phyloP scores from a whole-genome alignment of 306 rosid genomes.

The Chamaecrista fasciculata region DNA sequence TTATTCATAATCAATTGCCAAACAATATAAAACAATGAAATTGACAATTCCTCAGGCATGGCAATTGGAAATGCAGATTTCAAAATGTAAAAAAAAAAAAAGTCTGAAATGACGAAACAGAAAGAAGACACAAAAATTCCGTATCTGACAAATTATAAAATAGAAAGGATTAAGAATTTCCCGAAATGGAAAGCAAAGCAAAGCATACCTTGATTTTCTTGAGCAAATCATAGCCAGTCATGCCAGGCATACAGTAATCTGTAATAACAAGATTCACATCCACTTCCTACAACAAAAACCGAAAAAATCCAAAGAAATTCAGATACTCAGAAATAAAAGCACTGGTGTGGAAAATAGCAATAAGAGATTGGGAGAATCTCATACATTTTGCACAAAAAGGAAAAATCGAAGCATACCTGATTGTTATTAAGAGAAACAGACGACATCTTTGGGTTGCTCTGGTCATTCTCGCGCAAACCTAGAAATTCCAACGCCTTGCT shows the following conservation, averaged over 20 bases:
- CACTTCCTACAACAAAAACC: slow-evolving; percentile 53
- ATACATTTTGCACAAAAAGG: slow-evolving; percentile 1
- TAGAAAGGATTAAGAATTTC: not conserved
- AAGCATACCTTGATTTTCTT: slow-evolving; percentile 88
- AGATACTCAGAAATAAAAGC: slow-evolving; percentile 30
- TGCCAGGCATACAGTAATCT: slow-evolving; percentile 97
- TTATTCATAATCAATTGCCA: slow-evolving; percentile 9
- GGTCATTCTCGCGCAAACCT: slow-evolving; percentile 61
- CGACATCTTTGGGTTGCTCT: slow-evolving; percentile 42
- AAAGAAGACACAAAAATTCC: not conserved
- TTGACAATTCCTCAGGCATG: slow-evolving; percentile 26
- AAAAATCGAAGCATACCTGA: slow-evolving; percentile 46
- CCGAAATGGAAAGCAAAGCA: slow-evolving; percentile 29
- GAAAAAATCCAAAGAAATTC: slow-evolving; percentile 26
- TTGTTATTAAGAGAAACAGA: slow-evolving; percentile 47
- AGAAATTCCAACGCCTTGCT: slow-evolving; percentile 91
- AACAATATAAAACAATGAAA: slow-evolving; percentile 24
- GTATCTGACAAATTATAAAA: not conserved
- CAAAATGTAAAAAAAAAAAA: slow-evolving; percentile 23
- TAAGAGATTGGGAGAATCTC: slow-evolving; percentile 3
- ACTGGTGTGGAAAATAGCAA: not conserved
- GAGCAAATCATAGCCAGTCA: slow-evolving; percentile 97
- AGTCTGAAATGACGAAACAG: not conserved
- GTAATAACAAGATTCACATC: slow-evolving; percentile 91
- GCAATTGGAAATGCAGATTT: slow-evolving; percentile 32